phyloP scores from a whole-genome alignment of 2,329 filamentous ascomycete species.

The Huntiella decipiens region DNA sequence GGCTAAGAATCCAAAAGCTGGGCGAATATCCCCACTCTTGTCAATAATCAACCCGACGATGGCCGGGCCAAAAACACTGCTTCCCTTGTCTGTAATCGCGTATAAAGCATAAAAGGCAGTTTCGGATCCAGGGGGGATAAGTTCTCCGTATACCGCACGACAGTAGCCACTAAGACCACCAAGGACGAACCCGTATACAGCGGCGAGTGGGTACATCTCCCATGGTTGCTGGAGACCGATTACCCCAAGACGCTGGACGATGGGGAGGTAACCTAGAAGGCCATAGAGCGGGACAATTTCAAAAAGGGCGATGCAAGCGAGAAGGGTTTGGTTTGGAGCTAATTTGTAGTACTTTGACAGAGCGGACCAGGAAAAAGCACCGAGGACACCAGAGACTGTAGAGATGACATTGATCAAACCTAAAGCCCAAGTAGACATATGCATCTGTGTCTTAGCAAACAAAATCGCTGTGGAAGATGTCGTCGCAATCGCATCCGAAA shows the following conservation, averaged over 20 bases:
- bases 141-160: constrained; percentile 74
- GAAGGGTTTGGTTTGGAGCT: constrained; percentile 67
- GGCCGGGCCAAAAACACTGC: constrained; percentile 78
- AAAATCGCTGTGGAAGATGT: constrained; percentile 87
- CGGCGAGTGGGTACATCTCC: constrained; percentile 90
- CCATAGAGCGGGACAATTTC: constrained; percentile 88
- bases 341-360: constrained; percentile 53
- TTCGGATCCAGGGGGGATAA: constrained; percentile 86
- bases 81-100: constrained; percentile 93
- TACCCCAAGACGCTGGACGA: constrained; percentile 54
- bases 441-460: constrained; percentile 82
- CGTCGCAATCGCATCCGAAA: constrained; percentile 87
- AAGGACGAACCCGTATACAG: constrained; percentile 81
- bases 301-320: constrained; percentile 79
- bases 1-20: constrained; percentile 83
- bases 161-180: constrained; percentile 89
- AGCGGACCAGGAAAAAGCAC: constrained; percentile 76
- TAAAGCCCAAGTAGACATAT: constrained; percentile 74
- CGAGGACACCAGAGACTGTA: constrained; percentile 64
- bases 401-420: constrained; percentile 89
- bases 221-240: constrained; percentile 80
- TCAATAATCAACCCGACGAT: constrained; percentile 91
- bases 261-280: constrained; percentile 68
- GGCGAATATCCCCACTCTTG: constrained; percentile 57
- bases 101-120: constrained; percentile 94